A percentile compares a stretch with the other conserved stretches of the same genome.
Conservation (phyloP, 1,139 yeast species). For the Petasospora fabianii region DNA sequence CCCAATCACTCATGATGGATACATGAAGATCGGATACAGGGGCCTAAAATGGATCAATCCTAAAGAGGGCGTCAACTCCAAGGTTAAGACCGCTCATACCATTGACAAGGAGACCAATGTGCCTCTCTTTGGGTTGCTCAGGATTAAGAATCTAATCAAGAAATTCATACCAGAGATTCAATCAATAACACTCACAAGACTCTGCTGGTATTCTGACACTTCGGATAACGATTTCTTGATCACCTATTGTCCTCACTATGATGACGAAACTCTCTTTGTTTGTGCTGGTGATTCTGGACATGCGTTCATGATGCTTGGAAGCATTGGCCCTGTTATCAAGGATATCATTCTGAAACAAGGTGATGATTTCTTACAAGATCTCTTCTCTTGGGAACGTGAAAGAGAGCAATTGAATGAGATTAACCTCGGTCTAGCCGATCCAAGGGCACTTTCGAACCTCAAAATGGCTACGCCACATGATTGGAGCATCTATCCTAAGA, state of each 20-base stretch:
- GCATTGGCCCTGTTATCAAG: conserved; percentile 30
- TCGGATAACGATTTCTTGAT: conserved; percentile 39
- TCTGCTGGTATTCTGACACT: conserved; percentile 43
- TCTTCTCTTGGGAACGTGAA: conserved; percentile 28
- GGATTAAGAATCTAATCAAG: conserved; percentile 26
- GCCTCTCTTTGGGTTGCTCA: conserved; percentile 22
- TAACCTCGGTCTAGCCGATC: conserved; percentile 24
- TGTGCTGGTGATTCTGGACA: conserved; percentile 46
- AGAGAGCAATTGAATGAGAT: conserved; percentile 25
- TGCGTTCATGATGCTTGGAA: conserved; percentile 39
- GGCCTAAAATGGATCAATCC: conserved; percentile 31
- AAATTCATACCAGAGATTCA: conserved; percentile 24
- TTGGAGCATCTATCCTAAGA: conserved; percentile 16
- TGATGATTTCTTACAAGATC: conserved; percentile 18
- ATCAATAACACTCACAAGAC: conserved; percentile 18
- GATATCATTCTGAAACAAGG: conserved; percentile 20
- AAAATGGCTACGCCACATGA: conserved; percentile 26
- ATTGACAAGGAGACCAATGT: conserved; percentile 18
- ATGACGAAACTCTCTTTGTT: conserved; percentile 29
- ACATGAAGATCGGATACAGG: conserved; percentile 19
- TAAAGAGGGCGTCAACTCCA: conserved; percentile 30
- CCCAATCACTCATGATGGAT: conserved; percentile 25
- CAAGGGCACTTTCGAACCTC: conserved; percentile 24
- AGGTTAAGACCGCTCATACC: conserved; percentile 28
- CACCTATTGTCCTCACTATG: conserved; percentile 35